A percentile compares a stretch with the other conserved stretches of the same genome.
Conservation (phyloP, 208 protist species). For the Trypanosoma vivax region DNA sequence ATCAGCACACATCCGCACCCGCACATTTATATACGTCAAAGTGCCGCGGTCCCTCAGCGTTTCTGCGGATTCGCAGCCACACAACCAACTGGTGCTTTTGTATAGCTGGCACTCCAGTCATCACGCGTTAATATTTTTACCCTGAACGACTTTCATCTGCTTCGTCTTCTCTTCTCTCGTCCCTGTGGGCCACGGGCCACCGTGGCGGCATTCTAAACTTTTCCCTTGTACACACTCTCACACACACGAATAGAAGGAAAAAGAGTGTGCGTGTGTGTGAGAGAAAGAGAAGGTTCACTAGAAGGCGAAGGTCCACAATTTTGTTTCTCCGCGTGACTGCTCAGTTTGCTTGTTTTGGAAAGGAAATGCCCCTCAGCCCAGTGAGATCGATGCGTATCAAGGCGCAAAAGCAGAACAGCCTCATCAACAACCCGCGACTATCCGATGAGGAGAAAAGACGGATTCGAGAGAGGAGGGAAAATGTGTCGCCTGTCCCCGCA, state of each 20-base stretch:
- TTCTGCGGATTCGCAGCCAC: too few species aligned
- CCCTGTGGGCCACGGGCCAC: too few species aligned
- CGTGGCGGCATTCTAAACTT: too few species aligned
- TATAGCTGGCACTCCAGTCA: too few species aligned
- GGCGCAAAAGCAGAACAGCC: slow-evolving; percentile 29
- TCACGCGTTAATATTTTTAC: not conserved
- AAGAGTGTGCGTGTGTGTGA: too few species aligned
- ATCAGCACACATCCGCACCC: not conserved
- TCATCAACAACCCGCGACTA: slow-evolving; percentile 29
- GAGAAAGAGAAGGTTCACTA: too few species aligned
- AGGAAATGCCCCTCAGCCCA: slow-evolving; percentile 40
- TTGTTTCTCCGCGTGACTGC: too few species aligned
- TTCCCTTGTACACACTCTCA: too few species aligned
- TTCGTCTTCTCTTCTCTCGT: not conserved
- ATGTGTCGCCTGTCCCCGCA: slow-evolving; percentile 28
- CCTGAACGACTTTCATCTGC: not conserved
- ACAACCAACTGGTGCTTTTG: too few species aligned
- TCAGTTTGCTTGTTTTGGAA: too few species aligned
- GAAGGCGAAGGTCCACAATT: not conserved
- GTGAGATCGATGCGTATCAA: slow-evolving; percentile 50
- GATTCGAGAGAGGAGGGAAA: slow-evolving; percentile 39
- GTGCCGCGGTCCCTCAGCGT: too few species aligned
- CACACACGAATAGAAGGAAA: too few species aligned
- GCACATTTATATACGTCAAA: not conserved
- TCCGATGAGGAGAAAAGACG: slow-evolving; percentile 53